Base-by-base conservation (phyloP, 306 rosid species). In the Malus fusca region DNA sequence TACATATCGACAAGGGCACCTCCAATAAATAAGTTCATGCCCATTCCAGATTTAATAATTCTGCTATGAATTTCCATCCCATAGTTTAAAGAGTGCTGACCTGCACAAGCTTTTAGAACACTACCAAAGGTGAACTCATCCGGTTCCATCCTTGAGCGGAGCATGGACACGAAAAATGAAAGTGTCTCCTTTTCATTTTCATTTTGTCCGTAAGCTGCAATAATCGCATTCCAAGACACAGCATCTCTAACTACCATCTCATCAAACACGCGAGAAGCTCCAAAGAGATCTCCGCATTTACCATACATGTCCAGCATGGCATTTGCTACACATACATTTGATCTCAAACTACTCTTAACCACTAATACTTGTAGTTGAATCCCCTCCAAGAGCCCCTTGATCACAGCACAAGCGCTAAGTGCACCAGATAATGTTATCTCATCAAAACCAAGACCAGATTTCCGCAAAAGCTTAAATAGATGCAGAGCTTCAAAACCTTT, bases 191-290 rank as follows among this genome's bases (percentile, higher is more conserved):
- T 80, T 15, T 84, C 71, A 35, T 69, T 83, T 77, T 85, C 84
- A 61, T 90, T 90, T 85, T 88, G 97, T 79, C 87, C 91, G 52
- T 86, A 80, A 71, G 91, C 96, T 37, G 92, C 86, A 78, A 92
- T 87, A 35, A 92, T 85, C 40, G 92, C 90, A 81, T 92, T 92
- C 98, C 98, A 92, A 62, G 96, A 85, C 72, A 90, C 92, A 18
- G 37, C 37, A 26, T 61, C 66, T 61, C 66, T 61, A 61, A 7
- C 15, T 61, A 61, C 21, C 66, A 61, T 61, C 66, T 26, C 66
- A 26, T 61, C 66, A 61, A 61, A 6, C 66, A 61, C 5, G 10
- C 35, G 1, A 26, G 35, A 61, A 0, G 66, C 66, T 26, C 35
- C 35, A 77, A 61, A 40, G 31, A 88, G 77, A 74, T 80, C 76